phyloP scores from a whole-genome alignment of 1,284 basidiomycete species.

The Chondrostereum purpureum region DNA sequence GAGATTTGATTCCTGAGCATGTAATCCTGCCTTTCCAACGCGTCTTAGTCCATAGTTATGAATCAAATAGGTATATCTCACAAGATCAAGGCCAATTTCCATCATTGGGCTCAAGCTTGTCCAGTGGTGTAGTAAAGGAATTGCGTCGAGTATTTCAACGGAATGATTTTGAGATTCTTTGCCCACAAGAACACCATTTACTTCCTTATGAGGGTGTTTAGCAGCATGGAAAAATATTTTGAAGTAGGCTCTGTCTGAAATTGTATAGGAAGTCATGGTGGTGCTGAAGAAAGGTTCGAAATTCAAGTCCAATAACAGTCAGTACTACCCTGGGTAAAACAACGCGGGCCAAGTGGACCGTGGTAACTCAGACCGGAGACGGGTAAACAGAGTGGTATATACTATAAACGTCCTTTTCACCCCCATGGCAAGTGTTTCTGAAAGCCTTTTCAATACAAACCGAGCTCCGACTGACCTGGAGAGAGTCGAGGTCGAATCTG shows the following conservation, averaged over 20 bases:
- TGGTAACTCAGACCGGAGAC: too few relatives aligned
- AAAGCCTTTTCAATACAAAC: too few relatives aligned
- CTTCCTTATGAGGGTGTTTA: constrained; percentile 62
- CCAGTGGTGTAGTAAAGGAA: constrained; percentile 77
- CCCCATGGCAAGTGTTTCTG: too few relatives aligned
- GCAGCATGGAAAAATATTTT: constrained; percentile 68
- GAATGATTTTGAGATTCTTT: constrained; percentile 23
- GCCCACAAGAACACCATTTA: constrained; percentile 65
- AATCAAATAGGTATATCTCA: constrained; percentile 25
- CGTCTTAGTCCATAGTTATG: constrained; percentile 4
- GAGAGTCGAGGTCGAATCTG: too few relatives aligned
- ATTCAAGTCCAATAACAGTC: too few relatives aligned
- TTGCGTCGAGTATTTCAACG: constrained; percentile 50
- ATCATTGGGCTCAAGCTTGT: constrained; percentile 73
- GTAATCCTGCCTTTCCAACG: constrained; percentile 40
- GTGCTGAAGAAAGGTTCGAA: too few relatives aligned
- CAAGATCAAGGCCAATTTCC: constrained; percentile 72
- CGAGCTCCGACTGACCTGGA: too few relatives aligned
- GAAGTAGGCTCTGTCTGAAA: constrained; percentile 52
- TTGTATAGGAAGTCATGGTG: constrained; percentile 40
- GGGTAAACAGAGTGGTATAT: too few relatives aligned
- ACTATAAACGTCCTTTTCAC: too few relatives aligned
- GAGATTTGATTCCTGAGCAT: constrained; percentile 44
- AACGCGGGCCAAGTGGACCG: too few relatives aligned
- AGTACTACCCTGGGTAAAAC: too few relatives aligned